Evolutionary conservation across 306 rosid genomes (phyloP), one percentile per base, ranked within the genome.

Genomic region (Fagus crenata): DNA sequence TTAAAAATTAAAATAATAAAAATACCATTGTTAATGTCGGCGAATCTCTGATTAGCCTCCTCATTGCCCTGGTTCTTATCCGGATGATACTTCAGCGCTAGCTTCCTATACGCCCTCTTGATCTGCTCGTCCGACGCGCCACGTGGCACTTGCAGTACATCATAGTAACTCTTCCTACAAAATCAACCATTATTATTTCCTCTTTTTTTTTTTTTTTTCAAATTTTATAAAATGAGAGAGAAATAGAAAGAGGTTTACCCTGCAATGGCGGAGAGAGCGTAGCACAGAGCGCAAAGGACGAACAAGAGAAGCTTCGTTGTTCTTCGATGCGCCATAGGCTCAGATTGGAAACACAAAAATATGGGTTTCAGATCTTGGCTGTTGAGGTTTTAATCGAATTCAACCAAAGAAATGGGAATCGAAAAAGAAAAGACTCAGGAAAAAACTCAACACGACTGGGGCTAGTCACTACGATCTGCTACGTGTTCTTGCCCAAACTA

Each of bases 51-150:
- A 78, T 82, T 89, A 73, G 99, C 99, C 78, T 91, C 99, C 78
- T 95, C 99, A 59, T 95, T 95, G 61, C 97, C 99, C 56, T 1
- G 97, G 77, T 95, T 95, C 91, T 95, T 95, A 83, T 95, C 99
- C 2, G 99, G 99, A 79, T 95, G 99, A 76, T 89, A 95, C 89
- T 92, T 95, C 91, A 95, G 73, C 51, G 99, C 99, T 3, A 95
- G 96, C 81, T 92, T 95, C 82, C 99, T 79, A 77, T 95, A 95
- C 33, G 97, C 97, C 70, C 97, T 90, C 88, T 95, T 95, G 86
- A 95, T 92, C 89, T 95, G 97, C 1, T 95, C 99, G 15, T 95
- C 99, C 8, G 96, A 82, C 33, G 99, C 97, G 77, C 93, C 92
- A 75, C 87, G 89, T 9, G 91, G 87, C 39, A 95, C 92, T 81